Evolutionary conservation across 2,329 filamentous ascomycete genomes (phyloP).

Genomic region (Botrytis pseudocinerea): DNA sequence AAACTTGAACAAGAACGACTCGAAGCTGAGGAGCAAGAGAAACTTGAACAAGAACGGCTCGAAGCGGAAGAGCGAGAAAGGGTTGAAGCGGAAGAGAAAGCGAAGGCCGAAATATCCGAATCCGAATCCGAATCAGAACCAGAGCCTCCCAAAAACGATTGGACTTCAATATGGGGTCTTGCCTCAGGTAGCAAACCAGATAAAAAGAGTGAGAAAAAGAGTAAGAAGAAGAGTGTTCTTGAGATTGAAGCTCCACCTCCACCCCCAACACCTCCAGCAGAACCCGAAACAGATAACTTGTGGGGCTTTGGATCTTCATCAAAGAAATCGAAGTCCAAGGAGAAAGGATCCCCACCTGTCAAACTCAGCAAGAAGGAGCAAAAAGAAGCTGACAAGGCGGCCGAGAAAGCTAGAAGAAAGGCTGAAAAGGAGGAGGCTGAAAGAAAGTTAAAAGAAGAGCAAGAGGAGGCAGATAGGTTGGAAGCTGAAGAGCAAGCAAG

Average conservation of each 20-base stretch:
- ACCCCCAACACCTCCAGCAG: constrained; percentile 51
- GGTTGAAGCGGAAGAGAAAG: constrained; percentile 37
- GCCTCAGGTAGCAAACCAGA: constrained; percentile 46
- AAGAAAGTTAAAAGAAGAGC: constrained; percentile 36
- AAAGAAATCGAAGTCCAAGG: constrained; percentile 47
- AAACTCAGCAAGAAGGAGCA: constrained; percentile 53
- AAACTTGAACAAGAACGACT: constrained; percentile 33
- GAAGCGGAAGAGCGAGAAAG: not conserved
- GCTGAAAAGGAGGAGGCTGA: constrained; percentile 53
- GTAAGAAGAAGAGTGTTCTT: constrained; percentile 43
- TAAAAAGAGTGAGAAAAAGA: constrained; percentile 38
- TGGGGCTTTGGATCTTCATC: constrained; percentile 42
- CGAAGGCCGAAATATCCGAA: constrained; percentile 9
- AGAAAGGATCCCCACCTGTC: constrained; percentile 42
- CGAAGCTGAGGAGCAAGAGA: constrained; percentile 30
- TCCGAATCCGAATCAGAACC: constrained; percentile 24
- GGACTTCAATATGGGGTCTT: constrained; percentile 38
- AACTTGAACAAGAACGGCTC: not conserved
- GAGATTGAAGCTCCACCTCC: constrained; percentile 48
- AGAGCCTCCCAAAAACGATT: constrained; percentile 22
- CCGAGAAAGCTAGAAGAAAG: constrained; percentile 52
- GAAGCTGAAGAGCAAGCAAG: constrained; percentile 35
- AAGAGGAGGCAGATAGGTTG: constrained; percentile 36
- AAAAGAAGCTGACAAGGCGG: constrained; percentile 50
- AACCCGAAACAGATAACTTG: constrained; percentile 44